A percentile compares a stretch with the other conserved stretches of the same genome.
phyloP scores from a whole-genome alignment of 2,329 filamentous ascomycete genomes.

The Celoporthe dispersa region DNA sequence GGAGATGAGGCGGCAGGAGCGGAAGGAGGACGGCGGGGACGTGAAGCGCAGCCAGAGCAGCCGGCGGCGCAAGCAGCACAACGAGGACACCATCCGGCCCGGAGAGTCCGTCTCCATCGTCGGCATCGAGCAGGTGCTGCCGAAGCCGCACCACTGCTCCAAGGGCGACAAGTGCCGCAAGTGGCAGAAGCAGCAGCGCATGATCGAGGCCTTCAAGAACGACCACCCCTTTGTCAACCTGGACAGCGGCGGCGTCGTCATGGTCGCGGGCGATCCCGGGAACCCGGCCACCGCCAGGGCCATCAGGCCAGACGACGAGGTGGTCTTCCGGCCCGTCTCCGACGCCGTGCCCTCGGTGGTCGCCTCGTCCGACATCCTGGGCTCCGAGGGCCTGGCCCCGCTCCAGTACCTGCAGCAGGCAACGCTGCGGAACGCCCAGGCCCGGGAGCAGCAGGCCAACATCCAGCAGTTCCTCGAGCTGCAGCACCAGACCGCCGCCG shows the following conservation, averaged over 20 bases:
- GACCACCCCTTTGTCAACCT: conserved; percentile 72
- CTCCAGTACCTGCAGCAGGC: conserved; percentile 76
- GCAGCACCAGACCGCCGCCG: conserved; percentile 62
- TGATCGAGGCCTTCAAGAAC: conserved; percentile 74
- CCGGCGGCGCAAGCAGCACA: conserved; percentile 44
- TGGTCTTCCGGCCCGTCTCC: conserved; percentile 67
- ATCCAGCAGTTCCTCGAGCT: conserved; percentile 90
- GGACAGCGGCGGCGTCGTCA: conserved; percentile 67
- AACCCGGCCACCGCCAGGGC: conserved; percentile 70
- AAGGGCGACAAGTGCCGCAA: conserved; percentile 88
- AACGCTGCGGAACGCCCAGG: conserved; percentile 69
- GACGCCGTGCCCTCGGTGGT: conserved; percentile 81
- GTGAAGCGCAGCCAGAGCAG: conserved; percentile 47
- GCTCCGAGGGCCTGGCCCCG: conserved; percentile 65
- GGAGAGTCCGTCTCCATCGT: conserved; percentile 89
- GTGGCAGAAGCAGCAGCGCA: conserved; percentile 78
- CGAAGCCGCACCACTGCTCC: conserved; percentile 80
- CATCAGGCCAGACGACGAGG: conserved; percentile 58
- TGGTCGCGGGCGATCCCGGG: conserved; percentile 78
- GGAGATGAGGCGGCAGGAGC: conserved; percentile 48
- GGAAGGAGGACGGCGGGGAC: conserved; percentile 38
- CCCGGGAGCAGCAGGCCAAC: conserved; percentile 86
- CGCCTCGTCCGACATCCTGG: conserved; percentile 88
- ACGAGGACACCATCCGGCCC: conserved; percentile 73
- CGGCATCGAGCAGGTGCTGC: conserved; percentile 86